Base-by-base conservation (phyloP, 768 basidiomycete genomes). In the Leccinum rimulosum region DNA sequence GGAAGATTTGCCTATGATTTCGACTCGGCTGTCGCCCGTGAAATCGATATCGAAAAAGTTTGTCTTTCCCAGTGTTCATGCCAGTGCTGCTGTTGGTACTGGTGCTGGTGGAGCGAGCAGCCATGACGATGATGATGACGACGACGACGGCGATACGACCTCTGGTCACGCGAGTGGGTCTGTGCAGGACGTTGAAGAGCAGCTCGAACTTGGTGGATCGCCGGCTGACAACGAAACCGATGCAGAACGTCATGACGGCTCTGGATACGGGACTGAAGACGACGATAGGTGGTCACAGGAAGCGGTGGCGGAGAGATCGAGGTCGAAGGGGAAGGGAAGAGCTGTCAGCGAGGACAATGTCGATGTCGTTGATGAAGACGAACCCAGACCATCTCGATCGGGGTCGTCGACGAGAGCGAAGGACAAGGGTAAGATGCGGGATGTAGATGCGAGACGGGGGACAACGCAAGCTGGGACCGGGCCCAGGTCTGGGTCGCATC, bases 11-110 rank as follows among this genome's bases (percentile, higher is more conserved):
- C 83, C 84, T 0, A 60, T 59, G 2, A 76, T 85, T 31, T 75
- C 70, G n/a, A 74, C 75, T 1, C 72, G 75, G 49, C 70, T 85
- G 0, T 60, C 74, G 0, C 83, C 84, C 10, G 68, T 76, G 25
- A 74, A 76, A 54, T 81, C 79, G 4, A 72, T 84, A 36, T 76
- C 76, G 57, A 84, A 82, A 54, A 80, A 76, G 49, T 85, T 85
- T 60, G 73, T 78, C 14, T 85, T 84, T 55, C 84, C 83, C 7
- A 51, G n/a, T 22, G 61, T 33, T 15, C 56, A 57, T 27, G 3
- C 22, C 22, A 22, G 22, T 22, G 25, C 22, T 10, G 30, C 43
- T 47, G 38, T 54, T 45, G 51, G 36, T 14, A 0, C 19, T 45
- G 43, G n/a, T 43, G 2, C 40, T 10, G 10, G 40, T 19, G 40